Percentiles rank a stretch among this genome's conserved stretches.
Conservation (phyloP, 371 early-diverging fungal genomes). For the Mortierella sp. region DNA sequence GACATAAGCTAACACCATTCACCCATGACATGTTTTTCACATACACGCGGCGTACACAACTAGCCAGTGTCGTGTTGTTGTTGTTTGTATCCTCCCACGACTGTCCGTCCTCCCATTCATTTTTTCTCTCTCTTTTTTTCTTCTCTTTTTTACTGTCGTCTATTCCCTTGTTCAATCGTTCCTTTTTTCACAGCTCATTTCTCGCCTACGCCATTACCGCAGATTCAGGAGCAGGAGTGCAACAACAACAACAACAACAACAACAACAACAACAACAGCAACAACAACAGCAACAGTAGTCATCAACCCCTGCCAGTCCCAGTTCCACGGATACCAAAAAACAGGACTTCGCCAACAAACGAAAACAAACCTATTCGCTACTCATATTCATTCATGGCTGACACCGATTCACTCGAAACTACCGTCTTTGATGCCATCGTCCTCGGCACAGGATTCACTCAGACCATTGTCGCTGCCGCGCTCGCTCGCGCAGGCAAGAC, state of each 20-base stretch:
- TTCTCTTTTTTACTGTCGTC: not conserved
- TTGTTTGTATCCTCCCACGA: conserved; percentile 7
- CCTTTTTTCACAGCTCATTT: not conserved
- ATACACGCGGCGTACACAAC: not conserved
- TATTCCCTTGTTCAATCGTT: not conserved
- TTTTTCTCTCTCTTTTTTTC: not conserved
- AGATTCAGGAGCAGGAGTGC: conserved; percentile 5
- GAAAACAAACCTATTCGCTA: conserved; percentile 33
- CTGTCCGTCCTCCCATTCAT: not conserved
- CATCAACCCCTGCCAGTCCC: conserved; percentile 10
- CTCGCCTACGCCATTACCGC: not conserved
- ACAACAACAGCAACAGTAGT: not conserved
- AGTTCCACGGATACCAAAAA: conserved; percentile 14
- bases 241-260: conserved; percentile 5
- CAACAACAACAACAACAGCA: not conserved
- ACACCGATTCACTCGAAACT: conserved; percentile 61
- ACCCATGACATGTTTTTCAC: not conserved
- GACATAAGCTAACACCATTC: not conserved
- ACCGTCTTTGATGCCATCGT: conserved; percentile 82
- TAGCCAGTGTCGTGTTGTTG: not conserved
- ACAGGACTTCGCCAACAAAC: conserved; percentile 1
- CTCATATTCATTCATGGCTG: conserved; percentile 58
- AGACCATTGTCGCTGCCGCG: conserved; percentile 89
- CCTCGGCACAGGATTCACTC: conserved; percentile 92
- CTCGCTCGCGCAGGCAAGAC: conserved; percentile 83